These are phyloP conservation scores for Trichoderma gamsii DNA, from an alignment of 495 filamentous ascomycete genomes.

Conservation along the genomic window DNA sequence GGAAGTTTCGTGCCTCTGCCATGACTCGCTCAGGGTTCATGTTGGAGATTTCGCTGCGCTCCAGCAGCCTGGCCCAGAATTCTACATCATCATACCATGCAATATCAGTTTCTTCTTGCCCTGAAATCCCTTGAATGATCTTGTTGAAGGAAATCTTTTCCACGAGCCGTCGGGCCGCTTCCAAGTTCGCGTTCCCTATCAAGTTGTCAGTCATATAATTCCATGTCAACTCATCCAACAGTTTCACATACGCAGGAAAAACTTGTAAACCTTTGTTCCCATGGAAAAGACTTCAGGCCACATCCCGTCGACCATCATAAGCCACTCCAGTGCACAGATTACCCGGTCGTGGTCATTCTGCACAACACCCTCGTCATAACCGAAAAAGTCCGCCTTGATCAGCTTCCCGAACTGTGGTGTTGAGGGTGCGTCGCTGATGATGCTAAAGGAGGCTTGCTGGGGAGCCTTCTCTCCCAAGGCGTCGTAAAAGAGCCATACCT, in stretches of 20 bases:
- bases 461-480: conserved; percentile 30
- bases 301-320: conserved; percentile 61
- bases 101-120: conserved; percentile 29
- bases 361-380: conserved; percentile 47
- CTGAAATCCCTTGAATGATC: conserved; percentile 17
- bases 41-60: conserved; percentile 28
- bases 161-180: conserved; percentile 45
- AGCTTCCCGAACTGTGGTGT: conserved; percentile 43
- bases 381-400: conserved; percentile 59
- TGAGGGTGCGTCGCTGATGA: conserved; percentile 39
- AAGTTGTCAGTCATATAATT: background rate
- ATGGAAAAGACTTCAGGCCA: conserved; percentile 65
- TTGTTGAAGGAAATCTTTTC: conserved; percentile 17
- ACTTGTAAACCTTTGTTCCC: conserved; percentile 63
- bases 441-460: conserved; percentile 40
- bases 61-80: conserved; percentile 31
- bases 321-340: conserved; percentile 81
- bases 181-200: conserved; percentile 48
- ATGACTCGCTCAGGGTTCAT: conserved; percentile 21
- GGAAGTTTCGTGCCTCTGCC: conserved; percentile 55
- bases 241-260: conserved; percentile 58
- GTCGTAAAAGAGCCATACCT: conserved; percentile 50
- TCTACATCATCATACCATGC: conserved; percentile 39
- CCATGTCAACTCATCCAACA: conserved; percentile 22
- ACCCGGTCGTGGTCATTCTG: conserved; percentile 56